Base-by-base conservation (phyloP, 2,329 filamentous ascomycete species). In the Hortaea werneckii region DNA sequence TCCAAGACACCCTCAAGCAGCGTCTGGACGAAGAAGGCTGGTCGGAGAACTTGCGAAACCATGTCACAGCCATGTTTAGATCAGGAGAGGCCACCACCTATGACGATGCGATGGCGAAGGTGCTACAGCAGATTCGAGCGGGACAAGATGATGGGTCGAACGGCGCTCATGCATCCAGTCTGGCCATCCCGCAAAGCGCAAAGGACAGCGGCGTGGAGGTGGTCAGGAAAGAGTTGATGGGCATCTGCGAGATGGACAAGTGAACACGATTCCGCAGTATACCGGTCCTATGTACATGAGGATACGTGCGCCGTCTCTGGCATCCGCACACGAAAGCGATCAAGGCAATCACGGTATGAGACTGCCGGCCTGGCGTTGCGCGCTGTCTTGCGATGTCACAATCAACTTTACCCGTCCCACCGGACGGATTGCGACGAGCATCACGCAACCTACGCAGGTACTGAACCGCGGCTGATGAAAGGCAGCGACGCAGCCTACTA, bases 21-120 rank as follows among this genome's bases (percentile, higher is more conserved):
- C 70, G 72, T 20, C 69, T 81, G 8, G 72, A 77, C 55, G 69
- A 74, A 44, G 64, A 67, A n/a, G 77, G 77, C 54, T 82, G 78
- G 77, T 74, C 74, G 37, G 70, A 77, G 54, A 68, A 68, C 28
- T 67, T 82, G 49, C 72, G 72, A 47, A 66, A 65, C 40, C 72
- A 80, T 49, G 69, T 77, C 12, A 71, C 72, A 40, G 67, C 75
- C 46, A 68, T 81, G 37, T 72, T 81, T 45, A 74, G 77, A 53
- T 74, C 70, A 27, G 77, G 77, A 40, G 72, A 77, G 45, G 76
- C 74, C 57, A 71, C 71, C 45, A 77, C 70, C 29, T 77, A 76
- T 53, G 72, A 76, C 44, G 75, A 81, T 45, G 67, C 79, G 39
- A 67, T 77, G 59, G 69, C 67, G 12, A 68, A 71, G 29, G 72